Evolutionary conservation across 164 flowering plant genomes (phyloP).

Genomic region (Umbilicus rupestris): DNA sequence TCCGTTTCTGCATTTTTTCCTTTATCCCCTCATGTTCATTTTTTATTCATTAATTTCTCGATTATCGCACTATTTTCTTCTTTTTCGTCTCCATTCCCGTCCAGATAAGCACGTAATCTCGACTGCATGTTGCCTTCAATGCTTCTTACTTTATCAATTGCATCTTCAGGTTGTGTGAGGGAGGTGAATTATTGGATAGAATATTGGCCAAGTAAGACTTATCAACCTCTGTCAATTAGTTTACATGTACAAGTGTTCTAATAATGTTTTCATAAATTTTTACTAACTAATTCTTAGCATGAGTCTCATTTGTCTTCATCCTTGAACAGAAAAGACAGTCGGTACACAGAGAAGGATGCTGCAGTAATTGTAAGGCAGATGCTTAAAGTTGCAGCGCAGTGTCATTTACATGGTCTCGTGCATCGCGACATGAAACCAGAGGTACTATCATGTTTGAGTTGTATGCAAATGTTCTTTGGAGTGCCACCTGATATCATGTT

Average conservation of each 20-base stretch:
- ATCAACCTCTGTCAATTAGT: neutral
- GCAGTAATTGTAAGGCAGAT: conserved; percentile 86
- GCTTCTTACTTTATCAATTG: neutral
- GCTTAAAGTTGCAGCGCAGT: conserved; percentile 95
- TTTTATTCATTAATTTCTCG: no score
- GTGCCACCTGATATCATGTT: neutral
- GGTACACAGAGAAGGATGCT: conserved; percentile 92
- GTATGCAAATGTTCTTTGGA: neutral
- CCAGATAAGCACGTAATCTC: neutral
- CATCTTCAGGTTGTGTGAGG: conserved; percentile 76
- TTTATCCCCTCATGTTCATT: no score
- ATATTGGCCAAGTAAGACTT: conserved; percentile 80
- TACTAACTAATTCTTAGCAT: neutral
- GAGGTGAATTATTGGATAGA: conserved; percentile 91
- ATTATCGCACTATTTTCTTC: no score
- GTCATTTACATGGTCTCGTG: conserved; percentile 91
- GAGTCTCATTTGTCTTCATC: neutral
- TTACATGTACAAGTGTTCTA: neutral
- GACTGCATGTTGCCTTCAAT: neutral
- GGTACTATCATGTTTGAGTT: conserved; percentile 28
- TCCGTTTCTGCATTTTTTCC: no score
- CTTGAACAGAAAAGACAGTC: conserved; percentile 72
- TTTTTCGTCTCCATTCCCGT: neutral
- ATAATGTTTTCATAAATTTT: neutral
- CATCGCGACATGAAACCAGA: conserved; percentile 99